These are phyloP conservation scores for Parachaetomium inaequale DNA, from an alignment of 495 filamentous ascomycete genomes.

Conservation along the genomic window DNA sequence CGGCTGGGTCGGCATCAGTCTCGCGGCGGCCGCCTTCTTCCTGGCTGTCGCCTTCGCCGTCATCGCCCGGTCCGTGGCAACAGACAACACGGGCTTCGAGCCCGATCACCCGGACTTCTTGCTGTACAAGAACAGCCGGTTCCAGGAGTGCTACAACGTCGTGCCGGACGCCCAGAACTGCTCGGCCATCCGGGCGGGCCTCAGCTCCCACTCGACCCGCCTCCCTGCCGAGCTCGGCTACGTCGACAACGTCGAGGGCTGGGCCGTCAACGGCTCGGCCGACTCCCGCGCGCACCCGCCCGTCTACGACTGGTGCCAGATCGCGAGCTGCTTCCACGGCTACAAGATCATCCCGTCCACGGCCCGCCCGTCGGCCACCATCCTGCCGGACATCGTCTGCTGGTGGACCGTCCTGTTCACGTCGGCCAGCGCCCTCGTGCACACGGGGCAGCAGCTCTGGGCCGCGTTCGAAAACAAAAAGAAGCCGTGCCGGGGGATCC, in stretches of 20 bases:
- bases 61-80: background rate
- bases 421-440: background rate
- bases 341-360: conserved; percentile 1
- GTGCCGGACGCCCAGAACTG: background rate
- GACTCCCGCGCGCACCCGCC: background rate
- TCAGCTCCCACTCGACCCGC: background rate
- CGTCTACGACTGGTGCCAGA: conserved; percentile 1
- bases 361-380: background rate
- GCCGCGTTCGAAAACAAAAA: background rate
- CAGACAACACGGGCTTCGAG: background rate
- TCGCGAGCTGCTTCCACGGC: background rate
- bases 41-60: background rate
- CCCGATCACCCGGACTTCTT: background rate
- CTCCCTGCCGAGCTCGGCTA: background rate
- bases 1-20: background rate
- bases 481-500: background rate
- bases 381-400: background rate
- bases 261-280: background rate
- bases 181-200: background rate
- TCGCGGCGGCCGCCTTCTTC: background rate
- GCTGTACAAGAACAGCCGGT: conserved; percentile 4
- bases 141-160: background rate
- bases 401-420: background rate
- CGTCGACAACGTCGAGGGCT: background rate
- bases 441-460: background rate